Base-by-base conservation (phyloP, 306 rosid genomes). In the Prunus mume region DNA sequence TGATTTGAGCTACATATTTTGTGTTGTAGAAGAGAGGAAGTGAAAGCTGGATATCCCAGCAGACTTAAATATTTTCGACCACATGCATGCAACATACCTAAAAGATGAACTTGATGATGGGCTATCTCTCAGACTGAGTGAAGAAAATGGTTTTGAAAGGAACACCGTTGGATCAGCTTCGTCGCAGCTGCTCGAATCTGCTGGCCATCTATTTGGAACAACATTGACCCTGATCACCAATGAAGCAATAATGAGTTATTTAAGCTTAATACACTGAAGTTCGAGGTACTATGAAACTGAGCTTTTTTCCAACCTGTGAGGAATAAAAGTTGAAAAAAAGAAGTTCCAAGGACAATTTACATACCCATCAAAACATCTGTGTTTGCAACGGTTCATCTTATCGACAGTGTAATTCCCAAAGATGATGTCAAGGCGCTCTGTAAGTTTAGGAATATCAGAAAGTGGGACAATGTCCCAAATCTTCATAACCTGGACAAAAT, bases 381-480 rank as follows among this genome's bases (percentile, higher is more conserved):
- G 50, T 71, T 76, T 75, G 85, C 90, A 88, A 51, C 75, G 81
- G 15, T 49, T 76, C 76, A 78, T 70, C 81, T 60, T 67, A 34
- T 82, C 86, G 38, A 15, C 55, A n/a, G 83, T 52, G 51, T 84
- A 84, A 46, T 47, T 80, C 60, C 64, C 43, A 68, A 74, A 86
- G 20, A 75, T 32, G 43, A 49, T 47, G 60, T 80, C 75, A 51
- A 84, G 64, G 78, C 74, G 69, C 55, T 73, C 74, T 22, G 74
- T 74, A 65, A 80, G 20, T 25, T 62, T 73, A 19, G 68, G 74
- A 52, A 80, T 58, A 49, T 84, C 83, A 14, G 82, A 76, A 58
- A 80, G 69, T 25, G 78, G 73, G 62, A 78, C 41, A 56, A 88
- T 66, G 71, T 82, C 92, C 86, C 84, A 88, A 86, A 86, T 72